Conservation (phyloP, 108 stramenopile genomes). For the Fistulifera solaris region DNA sequence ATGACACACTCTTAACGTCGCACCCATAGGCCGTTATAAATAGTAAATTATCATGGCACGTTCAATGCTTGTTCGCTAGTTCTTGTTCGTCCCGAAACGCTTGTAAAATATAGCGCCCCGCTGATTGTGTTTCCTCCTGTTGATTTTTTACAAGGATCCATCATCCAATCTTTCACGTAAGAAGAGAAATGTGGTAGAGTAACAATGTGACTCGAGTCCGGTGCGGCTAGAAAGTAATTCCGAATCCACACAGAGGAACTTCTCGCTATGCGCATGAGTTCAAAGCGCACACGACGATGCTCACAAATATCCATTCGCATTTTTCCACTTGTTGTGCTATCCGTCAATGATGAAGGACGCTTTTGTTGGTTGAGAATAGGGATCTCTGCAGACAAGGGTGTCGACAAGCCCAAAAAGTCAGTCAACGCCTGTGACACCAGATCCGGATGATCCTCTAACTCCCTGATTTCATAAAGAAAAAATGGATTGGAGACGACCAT, state of each 20-base stretch:
- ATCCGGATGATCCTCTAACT: constrained; percentile 10
- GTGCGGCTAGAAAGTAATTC: constrained; percentile 3
- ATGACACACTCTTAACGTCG: too few relatives aligned
- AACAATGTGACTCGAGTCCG: not conserved
- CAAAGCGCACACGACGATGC: constrained; percentile 1
- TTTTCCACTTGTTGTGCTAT: not conserved
- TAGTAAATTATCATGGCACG: too few relatives aligned
- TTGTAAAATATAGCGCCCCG: too few relatives aligned
- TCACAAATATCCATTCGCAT: constrained; percentile 7
- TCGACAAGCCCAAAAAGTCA: constrained; percentile 15
- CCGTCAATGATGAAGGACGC: too few relatives aligned
- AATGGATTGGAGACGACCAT: constrained; percentile 13
- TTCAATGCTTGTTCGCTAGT: too few relatives aligned
- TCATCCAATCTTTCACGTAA: too few relatives aligned
- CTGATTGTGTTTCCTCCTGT: too few relatives aligned
- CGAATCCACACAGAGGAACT: constrained; percentile 5
- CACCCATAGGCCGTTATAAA: too few relatives aligned
- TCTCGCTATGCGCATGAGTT: constrained; percentile 9
- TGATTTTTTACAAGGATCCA: too few relatives aligned
- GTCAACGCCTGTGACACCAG: constrained; percentile 4
- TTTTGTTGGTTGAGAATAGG: not conserved
- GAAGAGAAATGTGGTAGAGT: too few relatives aligned
- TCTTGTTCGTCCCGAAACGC: too few relatives aligned
- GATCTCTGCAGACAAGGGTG: constrained; percentile 1
- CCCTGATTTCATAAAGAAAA: constrained; percentile 14